phyloP scores from a whole-genome alignment of 352 stramenopile genomes.

The Pythium brachiatum region DNA sequence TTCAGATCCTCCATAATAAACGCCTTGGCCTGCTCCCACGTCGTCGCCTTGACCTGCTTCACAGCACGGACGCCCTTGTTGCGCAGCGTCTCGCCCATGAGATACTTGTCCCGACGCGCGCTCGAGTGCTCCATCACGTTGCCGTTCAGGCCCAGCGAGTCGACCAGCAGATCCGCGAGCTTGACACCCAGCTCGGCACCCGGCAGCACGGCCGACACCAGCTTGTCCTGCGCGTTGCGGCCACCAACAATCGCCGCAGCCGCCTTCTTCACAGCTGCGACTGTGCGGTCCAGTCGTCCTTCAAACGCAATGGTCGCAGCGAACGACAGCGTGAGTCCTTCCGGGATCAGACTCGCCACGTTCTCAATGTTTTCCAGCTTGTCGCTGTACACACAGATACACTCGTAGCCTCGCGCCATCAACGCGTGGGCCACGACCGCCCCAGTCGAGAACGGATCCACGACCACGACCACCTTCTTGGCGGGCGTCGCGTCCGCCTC shows the following conservation, averaged over 20 bases:
- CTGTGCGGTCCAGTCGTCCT: constrained; percentile 41
- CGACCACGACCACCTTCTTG: constrained; percentile 87
- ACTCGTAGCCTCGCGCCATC: constrained; percentile 86
- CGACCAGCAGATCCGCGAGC: constrained; percentile 86
- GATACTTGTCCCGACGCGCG: constrained; percentile 75
- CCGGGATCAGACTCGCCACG: constrained; percentile 72
- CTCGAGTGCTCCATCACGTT: constrained; percentile 81
- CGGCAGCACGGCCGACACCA: constrained; percentile 85
- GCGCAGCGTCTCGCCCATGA: constrained; percentile 88
- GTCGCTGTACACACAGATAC: constrained; percentile 86
- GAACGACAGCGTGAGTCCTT: constrained; percentile 74
- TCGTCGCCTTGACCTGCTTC: constrained; percentile 86
- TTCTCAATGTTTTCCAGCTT: constrained; percentile 80
- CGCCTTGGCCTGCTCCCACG: constrained; percentile 62
- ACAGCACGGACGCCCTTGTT: constrained; percentile 81
- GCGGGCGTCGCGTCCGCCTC: constrained; percentile 9
- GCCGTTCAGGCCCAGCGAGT: constrained; percentile 79
- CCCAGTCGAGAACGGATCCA: constrained; percentile 96
- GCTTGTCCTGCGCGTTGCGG: constrained; percentile 27
- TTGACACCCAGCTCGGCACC: constrained; percentile 93
- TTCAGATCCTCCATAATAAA: constrained; percentile 72
- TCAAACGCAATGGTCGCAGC: constrained; percentile 74
- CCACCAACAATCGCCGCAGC: constrained; percentile 27
- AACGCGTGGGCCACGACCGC: constrained; percentile 93
- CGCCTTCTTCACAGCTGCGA: constrained; percentile 48